Percentiles rank a stretch among this genome's conserved stretches.
These are phyloP conservation scores for Malassezia brasiliensis DNA, from an alignment of 1,284 basidiomycete genomes.

Conservation along the genomic window DNA sequence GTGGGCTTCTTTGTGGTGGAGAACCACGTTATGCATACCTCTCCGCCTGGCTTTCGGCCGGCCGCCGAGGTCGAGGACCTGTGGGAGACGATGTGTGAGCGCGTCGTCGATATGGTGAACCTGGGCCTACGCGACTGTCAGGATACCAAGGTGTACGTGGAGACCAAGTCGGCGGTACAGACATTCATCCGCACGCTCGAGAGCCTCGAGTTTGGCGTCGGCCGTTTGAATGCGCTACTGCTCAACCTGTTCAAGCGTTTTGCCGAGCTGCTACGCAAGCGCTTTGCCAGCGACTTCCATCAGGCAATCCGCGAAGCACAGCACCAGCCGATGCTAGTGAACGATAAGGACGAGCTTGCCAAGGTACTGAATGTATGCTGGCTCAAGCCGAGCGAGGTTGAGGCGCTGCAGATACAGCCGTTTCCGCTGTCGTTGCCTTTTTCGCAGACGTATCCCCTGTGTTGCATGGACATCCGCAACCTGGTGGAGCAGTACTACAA, in stretches of 20 bases:
- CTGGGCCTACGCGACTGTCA: constrained; percentile 64
- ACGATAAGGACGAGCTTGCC: constrained; percentile 62
- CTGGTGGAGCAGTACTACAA: constrained; percentile 95
- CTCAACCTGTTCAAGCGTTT: constrained; percentile 84
- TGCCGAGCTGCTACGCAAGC: constrained; percentile 67
- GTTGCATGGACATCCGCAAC: constrained; percentile 86
- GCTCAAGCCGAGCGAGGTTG: constrained; percentile 55
- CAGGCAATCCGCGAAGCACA: constrained; percentile 68
- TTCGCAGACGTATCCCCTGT: constrained; percentile 87
- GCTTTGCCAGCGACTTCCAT: constrained; percentile 61
- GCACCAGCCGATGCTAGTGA: constrained; percentile 77
- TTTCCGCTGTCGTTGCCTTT: constrained; percentile 77
- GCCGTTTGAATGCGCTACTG: constrained; percentile 71
- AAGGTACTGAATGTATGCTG: constrained; percentile 74
- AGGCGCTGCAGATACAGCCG: constrained; percentile 45
- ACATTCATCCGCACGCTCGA: constrained; percentile 88
- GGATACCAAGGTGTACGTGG: constrained; percentile 72
- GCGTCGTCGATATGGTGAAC: constrained; percentile 68
- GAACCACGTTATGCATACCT: constrained; percentile 78
- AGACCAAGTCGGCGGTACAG: constrained; percentile 72
- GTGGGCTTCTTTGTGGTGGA: constrained; percentile 99
- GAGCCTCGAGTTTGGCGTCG: constrained; percentile 62
- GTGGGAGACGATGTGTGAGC: constrained; percentile 78
- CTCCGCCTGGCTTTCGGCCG: constrained; percentile 64
- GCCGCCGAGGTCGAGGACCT: constrained; percentile 86